Evolutionary conservation across 768 basidiomycete species (phyloP), one percentile per base, ranked within the genome.

Genomic region (Mycena kentingensis): DNA sequence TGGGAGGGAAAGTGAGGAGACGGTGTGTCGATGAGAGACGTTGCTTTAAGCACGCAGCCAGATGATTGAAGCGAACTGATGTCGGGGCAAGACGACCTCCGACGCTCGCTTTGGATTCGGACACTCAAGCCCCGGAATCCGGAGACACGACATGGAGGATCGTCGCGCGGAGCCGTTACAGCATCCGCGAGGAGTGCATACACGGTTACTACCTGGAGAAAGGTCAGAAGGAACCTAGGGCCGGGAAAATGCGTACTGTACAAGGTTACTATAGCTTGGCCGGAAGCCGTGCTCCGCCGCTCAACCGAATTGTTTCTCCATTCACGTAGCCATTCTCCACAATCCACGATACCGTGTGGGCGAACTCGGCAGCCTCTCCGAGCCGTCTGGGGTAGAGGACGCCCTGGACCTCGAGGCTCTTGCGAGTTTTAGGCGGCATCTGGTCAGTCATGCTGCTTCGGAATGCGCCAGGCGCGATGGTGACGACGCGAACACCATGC

Each of bases 381-480:
- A 79, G 79, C 13, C 81, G 65, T 41, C 64, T 69, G 4, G 78
- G 78, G 49, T 73, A 78, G 19, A 76, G 64, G 51, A 77, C 65
- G 6, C 70, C 74, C 35, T 73, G 72, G 26, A 63, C 73, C 52
- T 71, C 70, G 28, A 78, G 59, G 39, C 67, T 76, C 39, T 65
- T 67, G 12, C 71, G 66, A 15, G 72, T 71, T 49, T 72, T 73
- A 24, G 57, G 61, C 1, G 72, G 61, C 42, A 78, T 65, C 36
- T 64, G 66, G 19, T 63, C 71, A 1, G 76, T 75, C 71, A 78
- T 72, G 50, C 65, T 73, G 46, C 73, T 80, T 6, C 68, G 66
- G 64, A 86, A 84, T 2, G 77, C 71, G 4, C 78, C 78, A 0
- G 83, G 82, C 0, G 83, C 83, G 47, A 84, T 69, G 18, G 80